phyloP scores from a whole-genome alignment of 805 yeast genomes.

The Pichia eremophila region DNA sequence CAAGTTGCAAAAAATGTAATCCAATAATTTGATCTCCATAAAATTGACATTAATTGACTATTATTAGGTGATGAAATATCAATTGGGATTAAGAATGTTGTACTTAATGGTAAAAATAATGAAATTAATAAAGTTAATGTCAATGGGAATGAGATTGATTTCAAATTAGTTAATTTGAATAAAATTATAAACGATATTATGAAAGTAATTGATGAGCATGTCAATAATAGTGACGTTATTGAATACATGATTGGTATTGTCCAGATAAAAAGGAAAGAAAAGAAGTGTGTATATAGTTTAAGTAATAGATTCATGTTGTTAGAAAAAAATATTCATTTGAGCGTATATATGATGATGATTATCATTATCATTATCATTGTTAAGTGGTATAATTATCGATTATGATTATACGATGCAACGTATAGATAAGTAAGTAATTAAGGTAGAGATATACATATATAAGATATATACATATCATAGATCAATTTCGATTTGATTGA shows the following conservation, averaged over 20 bases:
- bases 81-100: conserved; percentile 62
- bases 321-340: no score
- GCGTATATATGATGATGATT: no score
- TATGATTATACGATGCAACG: no score
- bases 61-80: conserved; percentile 50
- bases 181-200: conserved; percentile 28
- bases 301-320: no score
- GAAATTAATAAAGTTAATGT: conserved; percentile 44
- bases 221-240: conserved; percentile 6
- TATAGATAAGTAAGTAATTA: no score
- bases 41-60: conserved; percentile 13
- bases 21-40: conserved; percentile 80
- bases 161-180: conserved; percentile 27
- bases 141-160: conserved; percentile 33
- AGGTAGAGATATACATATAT: no score
- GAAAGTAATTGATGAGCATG: conserved; percentile 19
- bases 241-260: not conserved
- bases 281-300: no score
- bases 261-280: no score
- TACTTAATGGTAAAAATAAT: conserved; percentile 66
- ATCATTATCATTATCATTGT: no score
- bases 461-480: no score
- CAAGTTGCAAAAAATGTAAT: conserved; percentile 70
- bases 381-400: no score
- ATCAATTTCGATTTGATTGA: not conserved